Base-by-base conservation (phyloP, 768 basidiomycete genomes). In the Trametes cinnabarina region DNA sequence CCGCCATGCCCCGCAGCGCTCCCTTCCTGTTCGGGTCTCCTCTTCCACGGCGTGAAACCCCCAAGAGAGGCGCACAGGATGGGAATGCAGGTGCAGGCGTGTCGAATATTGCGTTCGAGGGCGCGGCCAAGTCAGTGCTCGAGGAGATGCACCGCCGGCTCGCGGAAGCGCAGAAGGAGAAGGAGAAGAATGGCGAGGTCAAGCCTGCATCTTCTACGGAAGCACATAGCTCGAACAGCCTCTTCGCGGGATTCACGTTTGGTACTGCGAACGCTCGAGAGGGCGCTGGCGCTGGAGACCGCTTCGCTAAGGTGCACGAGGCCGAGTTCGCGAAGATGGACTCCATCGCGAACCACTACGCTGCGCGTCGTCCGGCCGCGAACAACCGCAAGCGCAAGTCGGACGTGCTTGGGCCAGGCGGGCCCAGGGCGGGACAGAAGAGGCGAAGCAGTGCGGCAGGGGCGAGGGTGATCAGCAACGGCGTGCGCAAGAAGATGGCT, bases 1-100 rank as follows among this genome's bases (percentile, higher is more conserved):
- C 51, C 34, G 35, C 55, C 22, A 51, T 71, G 4, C 66, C 73
- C 3, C 70, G 68, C 41, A 68, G 68, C 51, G 70, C 79, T 22
- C 83, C 85, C 0, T 93, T 92, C 73, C 68, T 90, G 20, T 93
- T 93, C 64, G 90, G 90, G 23, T 92, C 90, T 0, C 86, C 89
- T 0, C 77, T 82, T 3, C 83, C 87, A 7, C 80, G 81, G 57
- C 77, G 88, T 65, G 78, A 52, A 10, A 26, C 60, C 0, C 22
- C 53, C 19, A 41, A 47, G 26, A 28, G 20, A 7, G n/a, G 8
- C 12, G 37, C 12, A 4, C 25, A 53, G 28, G 39, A 57, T 12
- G 20, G 39, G 1, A 41, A 37, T 3, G 15, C 25, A 28, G 47
- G 17, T 17, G 58, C 42, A 10, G 55, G 74, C 44, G 78, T 82